Conservation (phyloP, 495 filamentous ascomycete species). For the Tuber borchii region DNA sequence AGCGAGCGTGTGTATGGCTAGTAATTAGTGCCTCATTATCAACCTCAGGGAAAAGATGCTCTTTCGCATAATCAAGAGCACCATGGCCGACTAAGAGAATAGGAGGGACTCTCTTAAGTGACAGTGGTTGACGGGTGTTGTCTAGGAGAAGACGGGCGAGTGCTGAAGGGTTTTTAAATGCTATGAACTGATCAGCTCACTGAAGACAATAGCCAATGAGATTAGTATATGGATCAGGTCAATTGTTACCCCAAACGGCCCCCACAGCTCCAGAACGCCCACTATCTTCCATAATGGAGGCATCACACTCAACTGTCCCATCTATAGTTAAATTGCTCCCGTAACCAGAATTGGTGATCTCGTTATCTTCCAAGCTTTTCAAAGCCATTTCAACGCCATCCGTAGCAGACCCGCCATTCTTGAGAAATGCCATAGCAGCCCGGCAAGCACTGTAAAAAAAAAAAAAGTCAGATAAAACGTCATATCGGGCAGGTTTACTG, state of each 20-base stretch:
- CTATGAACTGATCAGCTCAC: constrained; percentile 46
- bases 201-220: neutral
- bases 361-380: constrained; percentile 76
- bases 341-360: constrained; percentile 93
- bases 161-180: constrained; percentile 84
- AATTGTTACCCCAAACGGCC: constrained; percentile 65
- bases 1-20: constrained; percentile 65
- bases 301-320: constrained; percentile 88
- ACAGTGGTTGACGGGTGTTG: constrained; percentile 60
- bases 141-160: constrained; percentile 78
- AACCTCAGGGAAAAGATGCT: constrained; percentile 63
- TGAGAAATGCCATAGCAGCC: constrained; percentile 70
- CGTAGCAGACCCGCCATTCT: constrained; percentile 67
- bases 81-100: constrained; percentile 83
- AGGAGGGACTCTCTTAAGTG: constrained; percentile 79
- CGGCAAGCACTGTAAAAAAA: constrained; percentile 60
- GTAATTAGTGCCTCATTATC: constrained; percentile 69
- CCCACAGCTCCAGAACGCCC: constrained; percentile 90
- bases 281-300: constrained; percentile 79
- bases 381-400: constrained; percentile 93
- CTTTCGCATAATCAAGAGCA: constrained; percentile 74
- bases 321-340: constrained; percentile 92
- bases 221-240: neutral
- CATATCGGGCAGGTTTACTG: constrained; percentile 43
- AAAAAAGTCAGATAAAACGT: neutral